Conservation (phyloP, 257 asterid genomes). For the Petrea volubilis region DNA sequence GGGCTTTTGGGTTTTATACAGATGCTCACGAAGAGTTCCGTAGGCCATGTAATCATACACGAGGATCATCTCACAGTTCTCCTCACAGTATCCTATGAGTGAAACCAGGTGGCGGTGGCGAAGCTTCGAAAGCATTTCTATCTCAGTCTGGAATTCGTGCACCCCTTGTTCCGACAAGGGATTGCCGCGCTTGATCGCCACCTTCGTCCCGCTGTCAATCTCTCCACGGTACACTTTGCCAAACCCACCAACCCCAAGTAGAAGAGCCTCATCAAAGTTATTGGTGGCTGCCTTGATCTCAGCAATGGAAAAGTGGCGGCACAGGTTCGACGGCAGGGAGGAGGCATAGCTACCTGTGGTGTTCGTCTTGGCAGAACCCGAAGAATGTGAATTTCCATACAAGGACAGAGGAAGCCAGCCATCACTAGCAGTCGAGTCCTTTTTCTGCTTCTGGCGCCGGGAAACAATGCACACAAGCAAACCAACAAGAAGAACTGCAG, state of each 20-base stretch:
- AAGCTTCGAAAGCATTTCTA: constrained; percentile 92
- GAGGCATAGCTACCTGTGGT: constrained; percentile 82
- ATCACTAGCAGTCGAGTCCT: constrained; percentile 65
- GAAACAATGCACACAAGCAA: constrained; percentile 45
- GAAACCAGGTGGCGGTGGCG: constrained; percentile 92
- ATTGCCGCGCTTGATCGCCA: constrained; percentile 92
- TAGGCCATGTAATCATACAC: constrained; percentile 89
- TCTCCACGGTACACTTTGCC: constrained; percentile 87
- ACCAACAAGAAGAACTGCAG: constrained; percentile 58
- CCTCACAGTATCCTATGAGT: constrained; percentile 85
- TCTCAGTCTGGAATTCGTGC: constrained; percentile 91
- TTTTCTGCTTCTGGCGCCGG: constrained; percentile 41
- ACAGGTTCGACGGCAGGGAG: constrained; percentile 82
- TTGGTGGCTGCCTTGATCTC: constrained; percentile 87
- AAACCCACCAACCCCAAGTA: constrained; percentile 91
- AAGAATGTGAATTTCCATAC: constrained; percentile 81
- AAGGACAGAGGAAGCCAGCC: constrained; percentile 93
- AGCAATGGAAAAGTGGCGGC: constrained; percentile 86
- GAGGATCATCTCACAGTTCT: constrained; percentile 88
- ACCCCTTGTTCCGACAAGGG: constrained; percentile 88
- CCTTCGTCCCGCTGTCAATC: constrained; percentile 82
- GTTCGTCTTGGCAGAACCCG: constrained; percentile 74
- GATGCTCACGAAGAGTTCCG: constrained; percentile 88
- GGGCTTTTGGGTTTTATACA: constrained; percentile 84
- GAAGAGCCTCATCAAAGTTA: constrained; percentile 71